phyloP scores from a whole-genome alignment of 2,329 filamentous ascomycete species.

The Hysterium pulicare region DNA sequence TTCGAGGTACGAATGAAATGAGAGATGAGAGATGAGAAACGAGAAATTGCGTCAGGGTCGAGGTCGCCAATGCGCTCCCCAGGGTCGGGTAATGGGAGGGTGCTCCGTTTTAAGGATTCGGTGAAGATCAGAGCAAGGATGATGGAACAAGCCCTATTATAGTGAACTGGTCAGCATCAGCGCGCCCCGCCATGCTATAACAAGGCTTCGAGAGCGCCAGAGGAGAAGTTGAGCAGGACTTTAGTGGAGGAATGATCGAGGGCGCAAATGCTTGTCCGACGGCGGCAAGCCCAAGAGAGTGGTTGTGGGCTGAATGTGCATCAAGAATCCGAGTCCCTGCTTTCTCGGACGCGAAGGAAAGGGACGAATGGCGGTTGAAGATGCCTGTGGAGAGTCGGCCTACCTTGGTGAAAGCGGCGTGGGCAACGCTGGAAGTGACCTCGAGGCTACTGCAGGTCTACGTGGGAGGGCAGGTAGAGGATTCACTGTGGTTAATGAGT shows the following conservation, averaged over 20 bases:
- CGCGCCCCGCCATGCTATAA: not conserved
- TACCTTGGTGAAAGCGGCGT: not conserved
- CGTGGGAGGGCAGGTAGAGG: no score
- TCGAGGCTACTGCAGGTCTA: no score
- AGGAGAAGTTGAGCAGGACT: not conserved
- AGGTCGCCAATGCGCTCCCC: not conserved
- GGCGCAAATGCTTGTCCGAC: not conserved
- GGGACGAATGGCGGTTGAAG: not conserved
- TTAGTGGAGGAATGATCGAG: not conserved
- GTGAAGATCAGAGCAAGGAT: slow-evolving; percentile 2
- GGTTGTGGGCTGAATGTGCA: not conserved
- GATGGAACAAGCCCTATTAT: not conserved
- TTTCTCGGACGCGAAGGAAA: not conserved
- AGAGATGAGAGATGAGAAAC: no score
- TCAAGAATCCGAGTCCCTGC: slow-evolving; percentile 1
- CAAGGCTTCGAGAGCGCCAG: not conserved
- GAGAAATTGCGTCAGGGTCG: slow-evolving; percentile 1
- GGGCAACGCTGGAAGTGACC: not conserved
- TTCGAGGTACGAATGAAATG: not conserved
- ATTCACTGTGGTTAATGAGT: no score
- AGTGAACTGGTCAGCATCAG: not conserved
- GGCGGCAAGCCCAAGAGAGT: not conserved
- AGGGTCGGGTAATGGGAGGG: not conserved
- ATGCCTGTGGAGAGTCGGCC: not conserved
- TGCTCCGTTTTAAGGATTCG: slow-evolving; percentile 2